These are phyloP conservation scores for Hypoxylon lienhwacheense DNA, from an alignment of 495 filamentous ascomycete genomes.

Conservation along the genomic window DNA sequence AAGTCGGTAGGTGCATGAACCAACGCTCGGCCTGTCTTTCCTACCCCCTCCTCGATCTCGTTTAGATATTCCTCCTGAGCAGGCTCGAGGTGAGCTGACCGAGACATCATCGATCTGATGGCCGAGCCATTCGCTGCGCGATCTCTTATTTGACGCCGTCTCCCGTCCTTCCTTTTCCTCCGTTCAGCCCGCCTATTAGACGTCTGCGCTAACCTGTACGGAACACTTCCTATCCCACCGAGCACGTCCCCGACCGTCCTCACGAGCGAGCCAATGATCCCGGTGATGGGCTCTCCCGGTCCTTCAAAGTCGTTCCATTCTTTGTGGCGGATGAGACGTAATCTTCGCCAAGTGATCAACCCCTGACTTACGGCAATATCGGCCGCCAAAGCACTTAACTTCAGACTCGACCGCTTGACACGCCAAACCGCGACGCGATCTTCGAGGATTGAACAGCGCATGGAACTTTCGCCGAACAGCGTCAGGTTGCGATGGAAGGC, in stretches of 20 bases:
- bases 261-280: slow-evolving; percentile 59
- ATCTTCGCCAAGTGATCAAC: slow-evolving; percentile 62
- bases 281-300: slow-evolving; percentile 73
- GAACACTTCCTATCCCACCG: slow-evolving; percentile 61
- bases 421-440: slow-evolving; percentile 70
- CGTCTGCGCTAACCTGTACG: slow-evolving; percentile 57
- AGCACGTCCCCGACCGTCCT: slow-evolving; percentile 56
- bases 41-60: slow-evolving; percentile 52
- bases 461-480: slow-evolving; percentile 56
- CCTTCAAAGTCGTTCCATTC: slow-evolving; percentile 83
- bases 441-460: slow-evolving; percentile 69
- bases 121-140: slow-evolving; percentile 1
- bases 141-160: slow-evolving; percentile 14
- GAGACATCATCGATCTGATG: slow-evolving; percentile 11
- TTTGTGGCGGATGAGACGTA: slow-evolving; percentile 66
- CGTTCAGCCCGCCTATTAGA: slow-evolving; percentile 50
- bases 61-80: slow-evolving; percentile 40
- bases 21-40: slow-evolving; percentile 50
- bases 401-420: slow-evolving; percentile 58
- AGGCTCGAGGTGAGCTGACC: slow-evolving; percentile 15
- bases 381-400: slow-evolving; percentile 67
- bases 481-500: slow-evolving; percentile 69
- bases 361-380: slow-evolving; percentile 61
- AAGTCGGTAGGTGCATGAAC: slow-evolving; percentile 65
- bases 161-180: slow-evolving; percentile 45